Evolutionary conservation across 768 basidiomycete species (phyloP), one percentile per base, ranked within the genome.

Genomic region (Lentinus brumalis): DNA sequence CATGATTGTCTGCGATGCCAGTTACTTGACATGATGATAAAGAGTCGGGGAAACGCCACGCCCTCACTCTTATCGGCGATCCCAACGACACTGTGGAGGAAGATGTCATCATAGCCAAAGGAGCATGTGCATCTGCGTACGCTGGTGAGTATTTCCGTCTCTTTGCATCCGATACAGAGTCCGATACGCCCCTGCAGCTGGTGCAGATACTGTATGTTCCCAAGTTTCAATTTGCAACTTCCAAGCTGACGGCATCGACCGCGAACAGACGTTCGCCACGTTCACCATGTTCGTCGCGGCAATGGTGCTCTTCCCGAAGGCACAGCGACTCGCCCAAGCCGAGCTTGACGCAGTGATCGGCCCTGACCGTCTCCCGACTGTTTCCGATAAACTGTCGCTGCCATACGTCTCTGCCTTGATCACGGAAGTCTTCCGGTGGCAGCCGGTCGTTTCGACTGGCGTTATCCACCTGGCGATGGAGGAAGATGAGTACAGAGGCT

Each of bases 401-500:
- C 63, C 63, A 9, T 64, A 64, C 59, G n/a, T 55, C 30, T 29
- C 30, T 7, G 63, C 63, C 7, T 16, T 60, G 16, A 54, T 61
- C 8, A 61, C 39, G n/a, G 63, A 64, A 18, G 44, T 56, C 14
- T 46, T 60, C 40, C 53, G 63, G 8, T 64, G 63, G 63, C 38
- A 49, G 18, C 54, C 54, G 5, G 59, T 35, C 6, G 57, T 38
- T 10, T 50, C 57, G 14, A 21, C 32, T 11, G 50, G 50, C 14
- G 38, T 52, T 4, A 50, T 50, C 5, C 57, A 59, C 30, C 16
- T 29, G 26, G 38, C 50, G 11, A 39, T 38, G 32, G 49, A 39
- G 35, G 57, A 59, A 6, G 57, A 59, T 29, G 49, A 42, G 12
- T 59, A 51, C 50, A 52, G 52, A 16, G 57, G 57, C 6, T 44